phyloP scores from a whole-genome alignment of 192 early-diverging fungal genomes.

The Entrophospora sp. region DNA sequence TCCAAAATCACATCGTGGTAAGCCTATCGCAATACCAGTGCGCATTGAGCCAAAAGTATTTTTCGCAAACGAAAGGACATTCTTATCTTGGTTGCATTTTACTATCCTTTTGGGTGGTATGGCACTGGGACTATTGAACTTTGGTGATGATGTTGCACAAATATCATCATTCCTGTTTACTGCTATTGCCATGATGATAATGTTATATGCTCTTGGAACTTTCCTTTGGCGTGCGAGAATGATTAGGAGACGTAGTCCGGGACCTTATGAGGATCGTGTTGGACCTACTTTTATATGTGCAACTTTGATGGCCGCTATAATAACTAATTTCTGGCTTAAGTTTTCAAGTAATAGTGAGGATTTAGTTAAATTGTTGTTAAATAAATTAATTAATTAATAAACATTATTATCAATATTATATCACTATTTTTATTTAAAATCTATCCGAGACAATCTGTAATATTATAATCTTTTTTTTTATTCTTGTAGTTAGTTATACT shows the following conservation, averaged over 20 bases:
- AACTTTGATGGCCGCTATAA: too few relatives aligned
- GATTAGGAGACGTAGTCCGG: constrained; percentile 65
- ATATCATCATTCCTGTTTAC: constrained; percentile 66
- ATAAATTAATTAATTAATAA: too few relatives aligned
- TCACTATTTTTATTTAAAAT: too few relatives aligned
- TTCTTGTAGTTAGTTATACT: too few relatives aligned
- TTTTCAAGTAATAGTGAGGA: too few relatives aligned
- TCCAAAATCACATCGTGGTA: constrained; percentile 27
- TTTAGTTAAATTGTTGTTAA: too few relatives aligned
- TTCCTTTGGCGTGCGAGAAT: constrained; percentile 73
- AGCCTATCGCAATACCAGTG: constrained; percentile 54
- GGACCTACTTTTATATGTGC: constrained; percentile 67
- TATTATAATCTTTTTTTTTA: too few relatives aligned
- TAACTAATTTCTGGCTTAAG: too few relatives aligned
- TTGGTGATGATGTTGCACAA: constrained; percentile 63
- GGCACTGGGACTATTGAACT: constrained; percentile 68
- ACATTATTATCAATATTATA: too few relatives aligned
- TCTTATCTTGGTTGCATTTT: constrained; percentile 82
- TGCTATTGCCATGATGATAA: constrained; percentile 59
- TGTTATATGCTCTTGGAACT: constrained; percentile 70
- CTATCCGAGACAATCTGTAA: too few relatives aligned
- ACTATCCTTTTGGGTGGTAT: constrained; percentile 61
- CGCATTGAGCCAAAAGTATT: constrained; percentile 80
- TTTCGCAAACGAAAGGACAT: constrained; percentile 93
- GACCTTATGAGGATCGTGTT: constrained; percentile 72